Evolutionary conservation across 768 basidiomycete species (phyloP).

Genomic region (Lentinus brumalis): DNA sequence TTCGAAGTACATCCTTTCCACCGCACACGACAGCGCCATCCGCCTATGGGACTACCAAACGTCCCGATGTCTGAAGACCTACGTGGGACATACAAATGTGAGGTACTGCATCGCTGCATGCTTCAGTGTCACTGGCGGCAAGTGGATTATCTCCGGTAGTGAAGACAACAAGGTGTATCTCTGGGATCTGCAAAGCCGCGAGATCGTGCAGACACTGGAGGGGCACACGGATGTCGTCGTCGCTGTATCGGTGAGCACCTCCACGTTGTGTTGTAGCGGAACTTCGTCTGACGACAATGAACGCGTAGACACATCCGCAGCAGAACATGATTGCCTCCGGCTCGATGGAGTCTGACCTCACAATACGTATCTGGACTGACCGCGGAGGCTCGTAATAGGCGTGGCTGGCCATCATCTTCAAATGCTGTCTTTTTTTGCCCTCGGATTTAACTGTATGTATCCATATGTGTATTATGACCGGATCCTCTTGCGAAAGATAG

Average conservation of each 20-base stretch:
- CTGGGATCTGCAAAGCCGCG: slow-evolving; percentile 89
- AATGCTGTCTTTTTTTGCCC: neutral
- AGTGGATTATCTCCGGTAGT: slow-evolving; percentile 89
- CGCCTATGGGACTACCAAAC: slow-evolving; percentile 96
- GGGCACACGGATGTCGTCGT: slow-evolving; percentile 82
- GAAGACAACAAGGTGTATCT: slow-evolving; percentile 90
- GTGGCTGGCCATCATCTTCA: neutral
- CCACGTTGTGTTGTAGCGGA: slow-evolving; percentile 8
- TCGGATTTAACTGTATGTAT: slow-evolving; percentile 3
- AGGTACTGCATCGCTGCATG: slow-evolving; percentile 85
- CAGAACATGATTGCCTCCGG: slow-evolving; percentile 89
- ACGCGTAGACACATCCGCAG: slow-evolving; percentile 72
- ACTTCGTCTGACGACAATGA: slow-evolving; percentile 3
- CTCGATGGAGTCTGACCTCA: slow-evolving; percentile 80
- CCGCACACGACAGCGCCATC: slow-evolving; percentile 90
- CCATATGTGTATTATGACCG: slow-evolving; percentile 3
- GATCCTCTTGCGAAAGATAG: slow-evolving; percentile 2
- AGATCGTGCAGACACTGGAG: slow-evolving; percentile 78
- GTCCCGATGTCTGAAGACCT: slow-evolving; percentile 88
- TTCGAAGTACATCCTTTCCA: slow-evolving; percentile 91
- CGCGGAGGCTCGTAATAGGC: slow-evolving; percentile 16
- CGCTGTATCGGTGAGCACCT: slow-evolving; percentile 63
- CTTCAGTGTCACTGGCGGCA: slow-evolving; percentile 83
- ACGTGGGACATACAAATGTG: slow-evolving; percentile 78
- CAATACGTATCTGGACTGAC: slow-evolving; percentile 84